phyloP scores from a whole-genome alignment of 345 rosid species.

The Punica granatum region DNA sequence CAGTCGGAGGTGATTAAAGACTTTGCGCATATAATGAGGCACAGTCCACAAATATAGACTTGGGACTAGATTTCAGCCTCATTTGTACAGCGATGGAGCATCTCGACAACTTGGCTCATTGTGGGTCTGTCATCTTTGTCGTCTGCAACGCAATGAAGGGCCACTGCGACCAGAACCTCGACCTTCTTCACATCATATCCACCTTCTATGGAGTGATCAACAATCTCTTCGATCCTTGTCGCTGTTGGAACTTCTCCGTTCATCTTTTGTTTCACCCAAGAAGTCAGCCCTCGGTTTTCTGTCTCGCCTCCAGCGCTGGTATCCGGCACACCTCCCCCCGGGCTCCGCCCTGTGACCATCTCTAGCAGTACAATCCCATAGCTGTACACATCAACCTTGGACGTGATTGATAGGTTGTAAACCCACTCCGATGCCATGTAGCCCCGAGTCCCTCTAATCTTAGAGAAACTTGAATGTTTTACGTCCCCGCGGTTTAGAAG shows the following conservation, averaged over 20 bases:
- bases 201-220: conserved; percentile 9
- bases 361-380: conserved; percentile 32
- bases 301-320: not conserved
- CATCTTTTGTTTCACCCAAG: conserved; percentile 18
- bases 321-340: not conserved
- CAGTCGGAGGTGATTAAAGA: too few relatives aligned
- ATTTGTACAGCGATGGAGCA: conserved; percentile 12
- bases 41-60: too few relatives aligned
- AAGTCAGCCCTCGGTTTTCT: not conserved
- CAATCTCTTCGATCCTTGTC: conserved; percentile 16
- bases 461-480: conserved; percentile 4
- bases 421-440: conserved; percentile 29
- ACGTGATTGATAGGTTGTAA: conserved; percentile 19
- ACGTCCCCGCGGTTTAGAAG: not conserved
- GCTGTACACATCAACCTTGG: conserved; percentile 37
- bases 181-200: conserved; percentile 10
- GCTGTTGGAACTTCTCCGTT: not conserved
- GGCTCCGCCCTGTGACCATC: conserved; percentile 14
- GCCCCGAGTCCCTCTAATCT: conserved; percentile 22
- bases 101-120: conserved; percentile 27
- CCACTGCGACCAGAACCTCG: conserved; percentile 18
- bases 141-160: conserved; percentile 22
- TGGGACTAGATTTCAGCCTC: not conserved
- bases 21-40: too few relatives aligned
- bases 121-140: conserved; percentile 26